Base-by-base conservation (phyloP, 257 asterid genomes). In the Gardenia jasminoides region DNA sequence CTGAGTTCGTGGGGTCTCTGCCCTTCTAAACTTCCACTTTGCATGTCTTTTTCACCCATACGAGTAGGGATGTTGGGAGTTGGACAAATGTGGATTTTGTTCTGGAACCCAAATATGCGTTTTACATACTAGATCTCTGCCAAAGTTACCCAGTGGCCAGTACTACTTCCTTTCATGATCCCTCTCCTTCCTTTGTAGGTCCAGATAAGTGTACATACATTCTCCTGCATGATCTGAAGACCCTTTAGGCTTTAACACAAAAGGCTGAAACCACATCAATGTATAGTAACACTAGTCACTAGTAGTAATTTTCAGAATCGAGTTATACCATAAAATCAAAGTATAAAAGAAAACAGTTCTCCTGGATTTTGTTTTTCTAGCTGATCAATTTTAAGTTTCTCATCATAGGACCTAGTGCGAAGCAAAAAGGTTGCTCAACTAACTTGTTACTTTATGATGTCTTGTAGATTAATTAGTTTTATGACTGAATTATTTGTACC, bases 11-110 rank as follows among this genome's bases (percentile, higher is more conserved):
- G 83, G 77, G 76, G 83, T 75, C 47, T 75, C 28, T 75, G 67
- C 67, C 80, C 80, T 80, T 80, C 80, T 80, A 76, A 80, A 75
- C 77, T 80, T 80, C 80, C 83, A 80, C 83, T 80, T 80, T 75
- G 80, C 16, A 75, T 46, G 71, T 80, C 83, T 74, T 80, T 65
- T 76, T 76, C 83, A 80, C 65, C 65, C 67, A 70, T 70, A 30
- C n/a, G 43, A 15, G 43, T 46, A 52, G 61, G 54, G 15, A 78
- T 70, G 71, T 26, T 50, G 31, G 20, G 46, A 30, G 72, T 44
- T 75, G 70, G 83, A 68, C 80, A 75, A 58, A 80, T 80, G 83
- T 75, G 83, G 83, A 70, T 80, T 80, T 75, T 41, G 76, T 76
- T 69, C 80, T 80, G 80, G 83, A 80, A 56, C 80, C 80, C 80